These are phyloP conservation scores for Tolypocladium endophyticum DNA, from an alignment of 2,329 filamentous ascomycete species.

Conservation along the genomic window DNA sequence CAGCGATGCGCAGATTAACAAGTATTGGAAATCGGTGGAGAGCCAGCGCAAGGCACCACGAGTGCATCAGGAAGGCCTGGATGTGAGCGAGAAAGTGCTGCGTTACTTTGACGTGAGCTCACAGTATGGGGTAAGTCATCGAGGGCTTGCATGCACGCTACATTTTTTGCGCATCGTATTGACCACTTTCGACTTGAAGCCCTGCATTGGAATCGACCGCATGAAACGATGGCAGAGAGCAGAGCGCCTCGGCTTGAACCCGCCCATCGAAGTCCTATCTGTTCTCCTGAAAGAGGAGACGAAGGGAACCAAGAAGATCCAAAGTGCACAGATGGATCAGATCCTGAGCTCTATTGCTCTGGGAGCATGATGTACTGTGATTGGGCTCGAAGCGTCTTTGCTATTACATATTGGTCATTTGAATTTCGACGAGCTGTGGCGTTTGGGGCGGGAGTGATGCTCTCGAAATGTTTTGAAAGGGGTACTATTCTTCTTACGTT, in stretches of 20 bases:
- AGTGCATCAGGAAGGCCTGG: constrained; percentile 69
- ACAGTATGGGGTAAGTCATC: constrained; percentile 72
- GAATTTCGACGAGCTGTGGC: constrained; percentile 7
- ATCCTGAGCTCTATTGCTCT: constrained; percentile 40
- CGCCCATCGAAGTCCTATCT: constrained; percentile 82
- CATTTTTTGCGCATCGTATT: neutral
- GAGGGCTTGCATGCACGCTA: neutral
- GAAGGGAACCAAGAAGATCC: constrained; percentile 38
- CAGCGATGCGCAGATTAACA: constrained; percentile 56
- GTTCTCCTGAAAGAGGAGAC: constrained; percentile 66
- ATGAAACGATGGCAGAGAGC: constrained; percentile 83
- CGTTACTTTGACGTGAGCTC: constrained; percentile 86
- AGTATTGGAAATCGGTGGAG: constrained; percentile 72
- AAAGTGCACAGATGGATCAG: constrained; percentile 68
- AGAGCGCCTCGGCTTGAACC: constrained; percentile 68
- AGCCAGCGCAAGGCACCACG: constrained; percentile 53
- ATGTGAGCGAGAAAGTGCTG: constrained; percentile 71
- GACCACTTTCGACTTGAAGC: constrained; percentile 37
- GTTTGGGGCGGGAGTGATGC: constrained; percentile 5
- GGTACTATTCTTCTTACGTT: neutral
- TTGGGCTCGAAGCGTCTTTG: neutral
- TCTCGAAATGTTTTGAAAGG: neutral
- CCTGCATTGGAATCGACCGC: constrained; percentile 75
- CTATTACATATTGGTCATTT: constrained; percentile 5
- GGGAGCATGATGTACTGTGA: constrained; percentile 18